Percentiles rank a stretch among this genome's conserved stretches.
Evolutionary conservation across 345 rosid genomes (phyloP).

Genomic region (Cardamine occulta): DNA sequence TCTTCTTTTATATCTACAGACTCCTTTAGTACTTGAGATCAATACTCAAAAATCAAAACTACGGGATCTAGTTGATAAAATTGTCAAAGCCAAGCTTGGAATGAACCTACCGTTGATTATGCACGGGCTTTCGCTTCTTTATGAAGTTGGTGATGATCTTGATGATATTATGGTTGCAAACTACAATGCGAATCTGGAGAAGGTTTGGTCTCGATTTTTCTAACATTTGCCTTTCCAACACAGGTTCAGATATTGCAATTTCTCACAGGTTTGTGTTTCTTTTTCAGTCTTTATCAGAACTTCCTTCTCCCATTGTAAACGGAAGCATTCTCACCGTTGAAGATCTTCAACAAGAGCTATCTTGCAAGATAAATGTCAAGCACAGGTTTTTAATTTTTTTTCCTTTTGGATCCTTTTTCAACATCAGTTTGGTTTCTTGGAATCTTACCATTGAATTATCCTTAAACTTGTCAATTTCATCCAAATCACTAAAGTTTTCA

Average conservation of each 20-base stretch:
- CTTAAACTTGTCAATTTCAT: background rate
- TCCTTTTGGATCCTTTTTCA: slow-evolving; percentile 8
- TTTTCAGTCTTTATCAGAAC: slow-evolving; percentile 71
- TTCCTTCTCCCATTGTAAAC: slow-evolving; percentile 74
- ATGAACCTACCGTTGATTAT: slow-evolving; percentile 89
- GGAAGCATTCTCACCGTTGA: slow-evolving; percentile 77
- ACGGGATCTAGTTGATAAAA: slow-evolving; percentile 90
- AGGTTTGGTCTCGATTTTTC: slow-evolving; percentile 52
- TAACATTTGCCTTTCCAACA: background rate
- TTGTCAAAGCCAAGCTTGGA: slow-evolving; percentile 92
- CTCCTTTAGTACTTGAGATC: slow-evolving; percentile 83
- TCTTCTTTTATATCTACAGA: slow-evolving; percentile 54
- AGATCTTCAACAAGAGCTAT: slow-evolving; percentile 92
- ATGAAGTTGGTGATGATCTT: slow-evolving; percentile 98
- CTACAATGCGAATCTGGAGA: slow-evolving; percentile 89
- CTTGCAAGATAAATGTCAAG: slow-evolving; percentile 81
- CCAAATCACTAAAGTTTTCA: background rate
- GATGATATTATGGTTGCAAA: slow-evolving; percentile 73
- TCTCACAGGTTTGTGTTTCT: slow-evolving; percentile 22
- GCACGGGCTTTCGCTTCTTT: slow-evolving; percentile 83
- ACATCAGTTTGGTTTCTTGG: slow-evolving; percentile 2
- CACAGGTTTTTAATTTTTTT: slow-evolving; percentile 62
- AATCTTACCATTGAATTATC: background rate
- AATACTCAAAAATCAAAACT: slow-evolving; percentile 74
- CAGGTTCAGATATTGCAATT: slow-evolving; percentile 2